phyloP scores from a whole-genome alignment of 2,329 filamentous ascomycete species.

The Coniella vitis region DNA sequence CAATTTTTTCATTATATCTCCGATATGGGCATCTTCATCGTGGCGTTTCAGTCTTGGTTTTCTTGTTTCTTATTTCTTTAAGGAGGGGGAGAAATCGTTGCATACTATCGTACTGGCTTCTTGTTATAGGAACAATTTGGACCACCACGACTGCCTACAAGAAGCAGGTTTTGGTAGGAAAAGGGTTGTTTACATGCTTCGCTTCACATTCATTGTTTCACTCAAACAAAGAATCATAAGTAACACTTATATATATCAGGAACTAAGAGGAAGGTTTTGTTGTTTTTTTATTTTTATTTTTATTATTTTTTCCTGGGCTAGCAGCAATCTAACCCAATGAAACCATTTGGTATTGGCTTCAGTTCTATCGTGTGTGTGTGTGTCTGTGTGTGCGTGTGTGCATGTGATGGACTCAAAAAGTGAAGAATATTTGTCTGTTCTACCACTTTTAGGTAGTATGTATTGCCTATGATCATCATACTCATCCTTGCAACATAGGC shows the following conservation, averaged over 20 bases:
- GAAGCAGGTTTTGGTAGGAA: background rate
- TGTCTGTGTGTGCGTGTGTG: too few relatives aligned
- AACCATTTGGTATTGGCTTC: background rate
- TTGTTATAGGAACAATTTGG: background rate
- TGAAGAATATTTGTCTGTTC: too few relatives aligned
- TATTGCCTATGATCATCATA: too few relatives aligned
- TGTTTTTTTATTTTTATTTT: background rate
- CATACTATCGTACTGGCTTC: conserved; percentile 9
- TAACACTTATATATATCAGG: background rate
- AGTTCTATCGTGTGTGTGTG: too few relatives aligned
- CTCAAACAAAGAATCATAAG: background rate
- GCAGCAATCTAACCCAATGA: background rate
- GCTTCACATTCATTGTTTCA: background rate
- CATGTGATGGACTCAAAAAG: too few relatives aligned
- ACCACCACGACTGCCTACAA: background rate
- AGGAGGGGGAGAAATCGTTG: conserved; percentile 4
- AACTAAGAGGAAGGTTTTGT: background rate
- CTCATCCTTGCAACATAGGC: too few relatives aligned
- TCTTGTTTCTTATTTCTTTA: background rate
- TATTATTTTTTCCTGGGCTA: background rate
- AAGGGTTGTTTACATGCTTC: background rate
- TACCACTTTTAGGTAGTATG: too few relatives aligned
- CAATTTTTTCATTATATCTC: background rate
- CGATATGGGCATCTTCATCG: conserved; percentile 7
- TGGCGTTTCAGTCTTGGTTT: conserved; percentile 9